phyloP scores from a whole-genome alignment of 176 grass and related monocot genomes.

The Zea luxurians region DNA sequence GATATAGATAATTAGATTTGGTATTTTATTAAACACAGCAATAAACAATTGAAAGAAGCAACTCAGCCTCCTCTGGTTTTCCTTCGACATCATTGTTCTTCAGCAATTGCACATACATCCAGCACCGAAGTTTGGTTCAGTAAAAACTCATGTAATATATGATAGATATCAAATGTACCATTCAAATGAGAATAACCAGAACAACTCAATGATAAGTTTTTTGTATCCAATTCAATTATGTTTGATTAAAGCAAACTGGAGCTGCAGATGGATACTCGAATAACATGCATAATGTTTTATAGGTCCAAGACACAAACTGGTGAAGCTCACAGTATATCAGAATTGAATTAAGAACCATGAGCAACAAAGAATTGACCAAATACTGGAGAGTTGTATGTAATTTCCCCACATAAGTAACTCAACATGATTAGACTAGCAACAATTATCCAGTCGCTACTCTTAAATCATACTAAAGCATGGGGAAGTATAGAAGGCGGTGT shows the following conservation, averaged over 20 bases:
- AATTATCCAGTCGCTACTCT: background rate
- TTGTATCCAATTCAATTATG: background rate
- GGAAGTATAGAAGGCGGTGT: background rate
- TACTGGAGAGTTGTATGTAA: background rate
- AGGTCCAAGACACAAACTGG: background rate
- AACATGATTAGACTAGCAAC: background rate
- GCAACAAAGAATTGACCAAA: conserved; percentile 1
- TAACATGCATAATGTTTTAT: background rate
- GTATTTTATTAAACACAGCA: background rate
- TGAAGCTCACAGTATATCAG: background rate
- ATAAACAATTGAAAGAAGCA: background rate
- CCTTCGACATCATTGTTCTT: conserved; percentile 1
- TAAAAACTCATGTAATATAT: background rate
- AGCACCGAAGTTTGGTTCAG: background rate
- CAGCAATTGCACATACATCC: background rate
- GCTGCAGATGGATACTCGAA: background rate
- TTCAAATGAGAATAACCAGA: background rate
- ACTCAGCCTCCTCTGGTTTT: background rate
- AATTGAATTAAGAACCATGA: background rate
- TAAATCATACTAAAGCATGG: background rate
- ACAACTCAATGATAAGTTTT: background rate
- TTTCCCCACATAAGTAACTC: background rate
- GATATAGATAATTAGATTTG: background rate
- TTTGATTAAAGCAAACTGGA: background rate
- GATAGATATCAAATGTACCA: background rate